Evolutionary conservation across 1,139 yeast genomes (phyloP).

Genomic region (Arxiozyma bovina): DNA sequence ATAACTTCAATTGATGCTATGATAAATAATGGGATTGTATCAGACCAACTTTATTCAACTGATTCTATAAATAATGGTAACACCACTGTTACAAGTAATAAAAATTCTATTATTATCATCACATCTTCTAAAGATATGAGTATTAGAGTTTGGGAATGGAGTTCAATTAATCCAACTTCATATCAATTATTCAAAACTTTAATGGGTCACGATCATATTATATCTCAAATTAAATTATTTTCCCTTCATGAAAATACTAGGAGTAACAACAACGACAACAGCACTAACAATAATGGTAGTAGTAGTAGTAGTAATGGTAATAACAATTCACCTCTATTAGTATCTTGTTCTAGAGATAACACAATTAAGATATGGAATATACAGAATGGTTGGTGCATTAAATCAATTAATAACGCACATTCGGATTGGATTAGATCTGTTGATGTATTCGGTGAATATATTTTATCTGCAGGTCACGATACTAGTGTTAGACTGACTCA

Average conservation of each 20-base stretch:
- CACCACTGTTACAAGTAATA: neutral
- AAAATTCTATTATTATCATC: slow-evolving; percentile 2
- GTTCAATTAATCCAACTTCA: slow-evolving; percentile 24
- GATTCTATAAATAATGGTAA: slow-evolving; percentile 23
- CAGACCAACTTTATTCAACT: slow-evolving; percentile 22
- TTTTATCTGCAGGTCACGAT: slow-evolving; percentile 76
- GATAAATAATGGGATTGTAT: neutral
- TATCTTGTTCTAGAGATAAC: slow-evolving; percentile 72
- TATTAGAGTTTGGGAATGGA: slow-evolving; percentile 40
- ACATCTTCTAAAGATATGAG: slow-evolving; percentile 44
- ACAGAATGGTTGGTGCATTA: slow-evolving; percentile 55
- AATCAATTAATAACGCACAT: slow-evolving; percentile 59
- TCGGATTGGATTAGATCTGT: slow-evolving; percentile 81
- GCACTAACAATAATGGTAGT: too few relatives aligned
- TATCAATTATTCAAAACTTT: slow-evolving; percentile 56
- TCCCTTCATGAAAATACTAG: too few relatives aligned
- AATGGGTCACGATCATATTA: slow-evolving; percentile 86
- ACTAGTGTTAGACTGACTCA: slow-evolving; percentile 62
- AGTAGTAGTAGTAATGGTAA: neutral
- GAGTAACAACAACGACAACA: too few relatives aligned
- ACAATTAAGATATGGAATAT: slow-evolving; percentile 73
- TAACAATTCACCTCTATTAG: slow-evolving; percentile 30
- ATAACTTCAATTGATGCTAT: slow-evolving; percentile 52
- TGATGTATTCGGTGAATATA: slow-evolving; percentile 45
- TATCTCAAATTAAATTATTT: slow-evolving; percentile 51